These are phyloP conservation scores for Elymus sibiricus DNA, from an alignment of 176 grass and related monocot species.

Conservation along the genomic window DNA sequence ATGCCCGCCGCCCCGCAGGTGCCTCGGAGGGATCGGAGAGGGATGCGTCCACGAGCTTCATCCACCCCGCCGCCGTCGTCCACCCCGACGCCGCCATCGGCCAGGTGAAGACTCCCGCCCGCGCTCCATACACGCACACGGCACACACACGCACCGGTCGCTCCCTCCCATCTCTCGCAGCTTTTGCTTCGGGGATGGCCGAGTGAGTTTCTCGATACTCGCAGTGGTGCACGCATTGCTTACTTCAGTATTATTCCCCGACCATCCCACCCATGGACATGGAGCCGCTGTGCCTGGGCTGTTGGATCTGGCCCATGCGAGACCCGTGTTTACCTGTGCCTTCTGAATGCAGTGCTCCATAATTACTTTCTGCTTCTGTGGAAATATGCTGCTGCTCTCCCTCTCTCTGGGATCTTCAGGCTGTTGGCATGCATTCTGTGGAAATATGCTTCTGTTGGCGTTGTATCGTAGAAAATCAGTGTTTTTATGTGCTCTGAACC, in stretches of 20 bases:
- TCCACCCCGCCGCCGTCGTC: slow-evolving; percentile 54
- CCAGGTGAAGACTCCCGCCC: slow-evolving; percentile 38
- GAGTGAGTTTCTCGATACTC: background rate
- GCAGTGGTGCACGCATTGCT: background rate
- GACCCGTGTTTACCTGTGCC: slow-evolving; percentile 6
- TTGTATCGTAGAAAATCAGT: slow-evolving; percentile 7
- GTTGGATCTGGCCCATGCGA: background rate
- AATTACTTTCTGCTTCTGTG: background rate
- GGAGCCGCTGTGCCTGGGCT: background rate
- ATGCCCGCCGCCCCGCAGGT: background rate
- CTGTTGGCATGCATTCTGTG: background rate
- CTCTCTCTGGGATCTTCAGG: background rate
- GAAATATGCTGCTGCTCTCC: background rate
- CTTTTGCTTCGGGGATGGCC: background rate
- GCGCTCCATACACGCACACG: background rate
- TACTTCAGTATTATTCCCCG: background rate
- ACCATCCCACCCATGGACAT: background rate
- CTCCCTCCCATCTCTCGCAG: background rate
- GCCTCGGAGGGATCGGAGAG: slow-evolving; percentile 12
- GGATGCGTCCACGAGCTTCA: slow-evolving; percentile 28
- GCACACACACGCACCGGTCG: background rate
- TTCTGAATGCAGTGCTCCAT: background rate
- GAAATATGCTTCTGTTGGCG: background rate
- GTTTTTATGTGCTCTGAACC: background rate
- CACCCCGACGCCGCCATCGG: slow-evolving; percentile 72